Base-by-base conservation (phyloP, 352 stramenopile genomes). In the Blastocystis sp. region DNA sequence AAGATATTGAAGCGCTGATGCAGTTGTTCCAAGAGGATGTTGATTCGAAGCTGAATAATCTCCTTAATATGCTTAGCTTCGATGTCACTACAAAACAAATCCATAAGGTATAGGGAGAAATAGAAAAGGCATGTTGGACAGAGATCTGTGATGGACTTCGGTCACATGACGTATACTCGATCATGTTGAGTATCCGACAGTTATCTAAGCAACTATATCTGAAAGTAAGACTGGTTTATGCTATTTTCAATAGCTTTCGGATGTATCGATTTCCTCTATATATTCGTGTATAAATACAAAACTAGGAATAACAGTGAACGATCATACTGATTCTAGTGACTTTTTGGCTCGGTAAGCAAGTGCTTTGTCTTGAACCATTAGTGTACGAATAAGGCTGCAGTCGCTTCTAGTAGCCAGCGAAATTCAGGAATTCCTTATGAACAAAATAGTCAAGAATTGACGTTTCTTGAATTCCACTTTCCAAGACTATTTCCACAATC, bases 111-210 rank as follows among this genome's bases (percentile, higher is more conserved):
- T 64, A 84, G 73, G 73, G 73, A 64, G 73, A 66, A n/a, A 84
- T 84, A 18, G 73, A 84, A 45, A 84, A 68, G 50, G 73, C 53
- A 3, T 84, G 73, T 43, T 84, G 73, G 73, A 64, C 68, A 2
- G 73, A 84, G 26, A 29, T 84, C 1, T 84, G 50, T 37, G 41
- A 63, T 20, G 73, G 47, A 26, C n/a, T 84, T 23, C 54, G n/a
- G n/a, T 54, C 64, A 29, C 23, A 55, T 4, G 73, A 84, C 15
- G n/a, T 68, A 9, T 20, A 45, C 20, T 26, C 39, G 26, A 39
- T 84, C 20, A 50, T 84, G 73, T 23, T 84, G 73, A 54, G 47
- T 29, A 29, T 84, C 6, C 34, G 45, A 15, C 73, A 84, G 73
- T 45, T 84, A 26, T 20, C 73, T 18, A 84, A 84, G 47, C 73